Percentiles rank a stretch among this genome's conserved stretches.
Conservation (phyloP, 1,284 basidiomycete species). For the Trametes versicolor region DNA sequence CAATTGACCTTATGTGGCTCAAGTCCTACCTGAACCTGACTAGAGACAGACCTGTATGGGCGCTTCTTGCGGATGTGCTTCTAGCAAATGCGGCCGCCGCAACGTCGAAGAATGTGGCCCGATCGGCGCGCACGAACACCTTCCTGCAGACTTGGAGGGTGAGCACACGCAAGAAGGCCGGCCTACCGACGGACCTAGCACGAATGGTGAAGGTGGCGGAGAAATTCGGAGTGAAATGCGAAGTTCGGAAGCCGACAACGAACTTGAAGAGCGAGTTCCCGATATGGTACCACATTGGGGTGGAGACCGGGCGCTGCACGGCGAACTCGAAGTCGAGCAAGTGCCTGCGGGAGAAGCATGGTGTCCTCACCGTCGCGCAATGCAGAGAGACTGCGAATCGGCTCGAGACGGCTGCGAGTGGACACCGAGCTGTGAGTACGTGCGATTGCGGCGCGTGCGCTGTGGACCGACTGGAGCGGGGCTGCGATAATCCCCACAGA, state of each 20-base stretch:
- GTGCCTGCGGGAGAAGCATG: background rate
- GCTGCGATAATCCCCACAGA: too few species aligned
- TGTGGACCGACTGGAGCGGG: too few species aligned
- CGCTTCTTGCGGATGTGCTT: background rate
- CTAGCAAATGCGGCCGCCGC: background rate
- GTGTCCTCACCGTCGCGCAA: background rate
- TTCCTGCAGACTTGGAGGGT: constrained; percentile 12
- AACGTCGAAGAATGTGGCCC: background rate
- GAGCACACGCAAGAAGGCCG: background rate
- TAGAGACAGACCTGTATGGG: background rate
- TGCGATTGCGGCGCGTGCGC: too few species aligned
- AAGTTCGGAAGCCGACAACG: background rate
- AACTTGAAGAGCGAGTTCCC: background rate
- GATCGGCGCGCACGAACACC: background rate
- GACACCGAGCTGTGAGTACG: too few species aligned
- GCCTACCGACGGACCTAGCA: background rate
- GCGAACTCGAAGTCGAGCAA: background rate
- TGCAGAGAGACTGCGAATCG: too few species aligned
- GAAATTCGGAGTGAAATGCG: background rate
- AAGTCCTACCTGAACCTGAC: background rate
- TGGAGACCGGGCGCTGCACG: background rate
- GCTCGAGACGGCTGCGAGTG: too few species aligned
- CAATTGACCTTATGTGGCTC: constrained; percentile 7
- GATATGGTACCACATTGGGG: background rate
- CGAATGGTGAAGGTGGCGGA: background rate